Conservation (phyloP, 371 early-diverging fungal genomes). For the Rhizopus sp. region DNA sequence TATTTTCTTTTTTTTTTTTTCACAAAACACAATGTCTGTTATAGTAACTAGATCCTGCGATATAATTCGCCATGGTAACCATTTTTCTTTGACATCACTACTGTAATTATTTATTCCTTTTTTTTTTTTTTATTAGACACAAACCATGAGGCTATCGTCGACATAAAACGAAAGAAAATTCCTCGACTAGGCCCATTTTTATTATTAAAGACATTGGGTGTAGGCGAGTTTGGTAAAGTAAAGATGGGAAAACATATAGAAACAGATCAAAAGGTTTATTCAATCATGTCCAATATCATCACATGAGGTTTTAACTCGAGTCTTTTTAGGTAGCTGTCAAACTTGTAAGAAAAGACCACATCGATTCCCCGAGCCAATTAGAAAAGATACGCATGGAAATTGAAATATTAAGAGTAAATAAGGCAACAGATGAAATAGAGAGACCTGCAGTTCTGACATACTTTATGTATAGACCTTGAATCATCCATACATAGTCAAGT, state of each 20-base stretch:
- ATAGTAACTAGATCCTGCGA: too few species aligned
- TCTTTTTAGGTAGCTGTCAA: conserved; percentile 75
- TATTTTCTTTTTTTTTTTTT: too few species aligned
- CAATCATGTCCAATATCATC: neutral
- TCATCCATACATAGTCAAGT: conserved; percentile 91
- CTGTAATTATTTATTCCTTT: neutral
- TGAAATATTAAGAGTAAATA: conserved; percentile 71
- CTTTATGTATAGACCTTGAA: conserved; percentile 64
- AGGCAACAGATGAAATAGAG: conserved; percentile 1
- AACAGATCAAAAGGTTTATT: conserved; percentile 85
- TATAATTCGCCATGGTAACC: neutral
- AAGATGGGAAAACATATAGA: conserved; percentile 92
- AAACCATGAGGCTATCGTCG: conserved; percentile 33
- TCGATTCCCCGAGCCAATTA: conserved; percentile 71
- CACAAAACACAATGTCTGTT: too few species aligned
- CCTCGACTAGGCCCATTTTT: conserved; percentile 90
- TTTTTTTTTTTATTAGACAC: conserved; percentile 31
- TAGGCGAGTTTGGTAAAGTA: conserved; percentile 99
- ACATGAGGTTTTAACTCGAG: neutral
- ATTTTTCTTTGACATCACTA: neutral
- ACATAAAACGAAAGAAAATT: conserved; percentile 20
- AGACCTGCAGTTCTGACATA: neutral
- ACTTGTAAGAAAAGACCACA: conserved; percentile 75
- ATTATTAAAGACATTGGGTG: conserved; percentile 93
- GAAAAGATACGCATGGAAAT: conserved; percentile 83